These are phyloP conservation scores for Cairneyella variabilis DNA, from an alignment of 495 filamentous ascomycete genomes.

Conservation along the genomic window DNA sequence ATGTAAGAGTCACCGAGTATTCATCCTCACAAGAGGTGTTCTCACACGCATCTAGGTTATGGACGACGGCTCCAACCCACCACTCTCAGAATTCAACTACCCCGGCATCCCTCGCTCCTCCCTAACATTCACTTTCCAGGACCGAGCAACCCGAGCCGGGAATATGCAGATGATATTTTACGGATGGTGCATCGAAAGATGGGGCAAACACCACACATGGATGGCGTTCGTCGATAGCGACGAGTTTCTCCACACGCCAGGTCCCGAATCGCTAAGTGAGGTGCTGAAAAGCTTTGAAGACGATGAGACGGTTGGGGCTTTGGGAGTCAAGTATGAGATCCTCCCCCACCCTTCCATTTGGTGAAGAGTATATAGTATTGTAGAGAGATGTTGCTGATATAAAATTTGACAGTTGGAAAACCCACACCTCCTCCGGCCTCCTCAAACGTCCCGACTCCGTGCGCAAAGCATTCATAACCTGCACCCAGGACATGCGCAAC, in stretches of 20 bases:
- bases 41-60: conserved; percentile 29
- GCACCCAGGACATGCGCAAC: conserved; percentile 6
- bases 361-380: too few species aligned
- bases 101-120: conserved; percentile 13
- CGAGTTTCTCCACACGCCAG: conserved; percentile 18
- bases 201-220: conserved; percentile 15
- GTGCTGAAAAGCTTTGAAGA: conserved; percentile 8
- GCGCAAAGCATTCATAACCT: conserved; percentile 11
- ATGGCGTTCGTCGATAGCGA: conserved; percentile 21
- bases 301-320: conserved; percentile 10
- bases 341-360: too few species aligned
- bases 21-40: too few species aligned
- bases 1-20: too few species aligned
- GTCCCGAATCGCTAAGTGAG: background rate
- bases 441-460: conserved; percentile 3
- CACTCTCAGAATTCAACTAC: conserved; percentile 13
- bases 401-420: conserved; percentile 13
- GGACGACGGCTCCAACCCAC: conserved; percentile 26
- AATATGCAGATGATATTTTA: conserved; percentile 11
- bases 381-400: background rate
- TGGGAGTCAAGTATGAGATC: conserved; percentile 10
- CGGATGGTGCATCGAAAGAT: conserved; percentile 3
- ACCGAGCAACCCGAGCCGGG: background rate
- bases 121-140: conserved; percentile 19
- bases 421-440: conserved; percentile 10